Evolutionary conservation across 1,284 basidiomycete species (phyloP), one percentile per base, ranked within the genome.

Genomic region (Ceratobasidium theobromae): DNA sequence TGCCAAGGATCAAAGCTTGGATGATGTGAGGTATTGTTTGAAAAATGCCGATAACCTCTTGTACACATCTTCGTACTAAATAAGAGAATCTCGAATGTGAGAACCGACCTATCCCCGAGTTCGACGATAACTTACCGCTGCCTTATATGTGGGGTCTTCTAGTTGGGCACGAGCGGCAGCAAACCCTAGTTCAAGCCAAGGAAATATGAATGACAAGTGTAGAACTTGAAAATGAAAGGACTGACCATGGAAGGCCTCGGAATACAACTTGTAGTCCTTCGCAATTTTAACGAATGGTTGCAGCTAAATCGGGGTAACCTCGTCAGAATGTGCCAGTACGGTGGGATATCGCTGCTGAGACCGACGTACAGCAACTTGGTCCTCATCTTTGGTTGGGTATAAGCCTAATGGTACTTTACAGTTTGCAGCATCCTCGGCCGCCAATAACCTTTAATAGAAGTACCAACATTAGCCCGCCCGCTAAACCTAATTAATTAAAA

Each of bases 41-140:
- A 64, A 53, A 30, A 64, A 64, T 9, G 38, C 49, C 3, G 38
- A 21, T 21, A 64, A 28, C 27, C 60, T 38, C 48, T 25, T 0
- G 27, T 52, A 64, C 4, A 64, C 60, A 32, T 64, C 60, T 32
- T 64, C 60, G 33, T 64, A 64, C 49, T 64, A 30, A 28, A 11
- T 6, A 1, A 16, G 9, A 5, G 9, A 41, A 64, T 14, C 33
- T 40, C 35, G 8, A n/a, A n/a, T 1, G 11, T 64, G 1, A 53
- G 48, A 40, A 51, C 30, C 11, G 2, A 21, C 11, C 8, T 51
- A 35, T 27, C 4, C 14, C 32, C 14, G 23, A 45, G n/a, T 6
- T 9, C 18, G 11, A 43, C n/a, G 6, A 27, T 12, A 5, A 43
- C 60, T 45, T 23, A 53, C 60, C 25, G 48, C 60, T n/a, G 60